Conservation (phyloP, 2,329 filamentous ascomycete genomes). For the Colletotrichum destructivum region DNA sequence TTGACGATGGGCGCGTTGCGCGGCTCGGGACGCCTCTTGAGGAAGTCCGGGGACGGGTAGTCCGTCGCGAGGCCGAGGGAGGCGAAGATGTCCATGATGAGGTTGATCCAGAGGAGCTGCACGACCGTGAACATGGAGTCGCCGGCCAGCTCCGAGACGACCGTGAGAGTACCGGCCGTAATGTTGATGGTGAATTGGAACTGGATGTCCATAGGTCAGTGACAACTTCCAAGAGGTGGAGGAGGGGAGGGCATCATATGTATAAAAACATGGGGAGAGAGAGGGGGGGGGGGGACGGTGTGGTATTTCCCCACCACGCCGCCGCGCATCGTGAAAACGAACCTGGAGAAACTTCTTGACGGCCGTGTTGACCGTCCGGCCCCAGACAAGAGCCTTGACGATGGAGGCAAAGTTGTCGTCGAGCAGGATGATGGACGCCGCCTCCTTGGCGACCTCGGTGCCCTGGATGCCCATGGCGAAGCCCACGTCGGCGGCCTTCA, state of each 20-base stretch:
- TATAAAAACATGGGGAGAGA: too few species aligned
- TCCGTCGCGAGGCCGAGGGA: constrained; percentile 64
- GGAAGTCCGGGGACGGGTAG: constrained; percentile 53
- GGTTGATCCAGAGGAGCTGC: constrained; percentile 73
- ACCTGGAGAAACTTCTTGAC: constrained; percentile 75
- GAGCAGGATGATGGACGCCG: constrained; percentile 73
- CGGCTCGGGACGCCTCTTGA: constrained; percentile 51
- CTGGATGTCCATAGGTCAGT: constrained; percentile 45
- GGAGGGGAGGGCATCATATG: too few species aligned
- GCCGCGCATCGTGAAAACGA: constrained; percentile 18
- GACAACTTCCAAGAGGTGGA: too few species aligned
- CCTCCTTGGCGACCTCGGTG: constrained; percentile 75
- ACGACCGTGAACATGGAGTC: constrained; percentile 70
- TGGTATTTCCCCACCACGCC: too few species aligned
- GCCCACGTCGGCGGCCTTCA: constrained; percentile 74
- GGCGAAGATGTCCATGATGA: constrained; percentile 74
- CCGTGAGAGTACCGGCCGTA: constrained; percentile 71
- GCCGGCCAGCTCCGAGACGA: constrained; percentile 68
- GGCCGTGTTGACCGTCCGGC: constrained; percentile 74
- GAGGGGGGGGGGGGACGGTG: too few species aligned
- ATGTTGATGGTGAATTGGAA: constrained; percentile 76
- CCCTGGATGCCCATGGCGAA: constrained; percentile 75
- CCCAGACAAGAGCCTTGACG: constrained; percentile 75
- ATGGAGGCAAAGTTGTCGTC: constrained; percentile 74
- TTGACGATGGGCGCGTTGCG: constrained; percentile 65